These are phyloP conservation scores for Solanum habrochaites DNA, from an alignment of 257 asterid genomes.

Conservation along the genomic window DNA sequence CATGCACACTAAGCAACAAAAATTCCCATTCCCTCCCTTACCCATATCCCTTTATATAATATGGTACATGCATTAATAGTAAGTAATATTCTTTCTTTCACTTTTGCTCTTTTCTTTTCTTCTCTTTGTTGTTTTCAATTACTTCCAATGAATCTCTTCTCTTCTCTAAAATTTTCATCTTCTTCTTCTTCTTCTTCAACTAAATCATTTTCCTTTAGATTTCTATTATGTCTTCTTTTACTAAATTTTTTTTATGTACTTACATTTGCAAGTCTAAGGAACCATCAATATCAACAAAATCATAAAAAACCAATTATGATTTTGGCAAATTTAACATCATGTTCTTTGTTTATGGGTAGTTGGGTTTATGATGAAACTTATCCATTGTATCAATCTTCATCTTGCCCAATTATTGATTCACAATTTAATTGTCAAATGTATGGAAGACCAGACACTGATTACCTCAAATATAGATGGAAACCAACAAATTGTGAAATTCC, in stretches of 20 bases:
- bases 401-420: constrained; percentile 62
- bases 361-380: constrained; percentile 72
- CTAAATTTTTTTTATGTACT: constrained; percentile 4
- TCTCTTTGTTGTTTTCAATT: neutral
- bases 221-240: constrained; percentile 16
- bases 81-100: neutral
- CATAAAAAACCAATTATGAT: constrained; percentile 25
- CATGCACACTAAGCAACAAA: constrained; percentile 45
- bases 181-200: neutral
- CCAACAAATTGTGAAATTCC: constrained; percentile 71
- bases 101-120: neutral
- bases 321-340: constrained; percentile 37
- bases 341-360: constrained; percentile 57
- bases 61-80: neutral
- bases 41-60: neutral
- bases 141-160: neutral
- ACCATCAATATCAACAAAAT: constrained; percentile 6
- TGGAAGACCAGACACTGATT: constrained; percentile 81
- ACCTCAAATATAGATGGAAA: constrained; percentile 83
- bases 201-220: constrained; percentile 22
- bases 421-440: constrained; percentile 70
- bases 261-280: constrained; percentile 29
- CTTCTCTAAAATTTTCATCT: neutral
- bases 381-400: constrained; percentile 53
- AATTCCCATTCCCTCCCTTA: neutral